These are phyloP conservation scores for Lathyrus oleraceus DNA, from an alignment of 306 rosid species.

Conservation along the genomic window DNA sequence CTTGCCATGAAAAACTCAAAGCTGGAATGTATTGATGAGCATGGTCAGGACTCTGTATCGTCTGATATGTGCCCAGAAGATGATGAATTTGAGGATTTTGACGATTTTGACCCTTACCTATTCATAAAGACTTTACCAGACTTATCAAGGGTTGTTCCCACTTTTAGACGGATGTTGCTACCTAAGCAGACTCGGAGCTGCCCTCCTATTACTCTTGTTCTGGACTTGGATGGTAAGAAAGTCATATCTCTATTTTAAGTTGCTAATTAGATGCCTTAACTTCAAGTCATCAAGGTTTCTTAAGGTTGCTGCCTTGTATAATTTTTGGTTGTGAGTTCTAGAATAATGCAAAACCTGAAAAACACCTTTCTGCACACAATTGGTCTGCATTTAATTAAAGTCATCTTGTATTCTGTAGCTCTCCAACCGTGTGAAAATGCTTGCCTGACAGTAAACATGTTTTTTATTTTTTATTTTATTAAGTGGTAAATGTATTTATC, in stretches of 20 bases:
- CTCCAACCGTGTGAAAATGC: constrained; percentile 22
- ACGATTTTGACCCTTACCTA: constrained; percentile 90
- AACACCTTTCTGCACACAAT: neutral
- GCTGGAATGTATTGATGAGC: constrained; percentile 93
- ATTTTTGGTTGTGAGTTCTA: neutral
- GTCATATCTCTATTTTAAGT: constrained; percentile 8
- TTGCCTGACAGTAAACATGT: constrained; percentile 14
- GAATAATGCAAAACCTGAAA: neutral
- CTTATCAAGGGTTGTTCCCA: constrained; percentile 85
- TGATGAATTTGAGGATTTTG: constrained; percentile 76
- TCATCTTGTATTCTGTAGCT: neutral
- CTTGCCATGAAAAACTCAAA: constrained; percentile 81
- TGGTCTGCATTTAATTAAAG: constrained; percentile 6
- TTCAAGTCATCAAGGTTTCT: constrained; percentile 19
- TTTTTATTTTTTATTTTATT: neutral
- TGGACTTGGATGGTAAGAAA: constrained; percentile 95
- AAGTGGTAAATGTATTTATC: constrained; percentile 4
- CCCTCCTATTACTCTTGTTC: constrained; percentile 87
- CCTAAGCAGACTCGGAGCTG: constrained; percentile 99
- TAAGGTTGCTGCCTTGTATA: constrained; percentile 9
- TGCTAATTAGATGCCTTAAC: constrained; percentile 11
- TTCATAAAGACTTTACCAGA: constrained; percentile 95
- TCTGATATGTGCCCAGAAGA: constrained; percentile 70
- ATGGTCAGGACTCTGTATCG: constrained; percentile 80
- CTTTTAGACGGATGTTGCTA: constrained; percentile 79